Conservation (phyloP, 2,329 filamentous ascomycete genomes). For the Fusarium armeniacum region DNA sequence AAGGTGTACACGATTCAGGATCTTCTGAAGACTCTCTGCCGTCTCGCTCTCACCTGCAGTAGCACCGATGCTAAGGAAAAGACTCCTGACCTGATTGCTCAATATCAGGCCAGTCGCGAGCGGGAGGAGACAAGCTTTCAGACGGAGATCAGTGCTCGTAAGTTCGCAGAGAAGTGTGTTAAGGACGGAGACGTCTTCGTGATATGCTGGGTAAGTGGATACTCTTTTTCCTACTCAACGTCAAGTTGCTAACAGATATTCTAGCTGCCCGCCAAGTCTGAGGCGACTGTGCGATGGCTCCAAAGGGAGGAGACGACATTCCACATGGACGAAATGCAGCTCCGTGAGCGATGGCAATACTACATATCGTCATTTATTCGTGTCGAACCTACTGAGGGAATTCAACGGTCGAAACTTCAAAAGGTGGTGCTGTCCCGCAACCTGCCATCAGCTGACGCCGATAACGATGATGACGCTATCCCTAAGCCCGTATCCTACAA, state of each 20-base stretch:
- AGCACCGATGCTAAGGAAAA: conserved; percentile 92
- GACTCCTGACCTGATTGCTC: conserved; percentile 88
- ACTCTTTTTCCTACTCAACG: conserved; percentile 1
- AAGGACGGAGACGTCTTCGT: conserved; percentile 95
- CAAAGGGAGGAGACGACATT: conserved; percentile 81
- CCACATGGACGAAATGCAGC: conserved; percentile 89
- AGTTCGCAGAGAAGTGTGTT: conserved; percentile 91
- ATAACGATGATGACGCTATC: conserved; percentile 73
- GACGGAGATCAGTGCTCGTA: conserved; percentile 89
- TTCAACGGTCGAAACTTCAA: conserved; percentile 73
- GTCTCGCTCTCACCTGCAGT: conserved; percentile 85
- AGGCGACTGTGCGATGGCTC: conserved; percentile 79
- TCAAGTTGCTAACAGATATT: conserved; percentile 53
- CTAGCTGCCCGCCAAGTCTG: conserved; percentile 76
- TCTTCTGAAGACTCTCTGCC: conserved; percentile 83
- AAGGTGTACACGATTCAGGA: conserved; percentile 94
- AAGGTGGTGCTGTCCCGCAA: conserved; percentile 80
- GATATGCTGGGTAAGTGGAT: conserved; percentile 84
- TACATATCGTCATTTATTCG: conserved; percentile 94
- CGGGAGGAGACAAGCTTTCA: conserved; percentile 90
- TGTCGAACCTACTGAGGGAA: conserved; percentile 87
- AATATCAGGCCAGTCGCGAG: conserved; percentile 86
- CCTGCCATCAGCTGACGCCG: conserved; percentile 72
- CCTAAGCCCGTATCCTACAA: conserved; percentile 73
- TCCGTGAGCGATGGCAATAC: conserved; percentile 89